Percentiles rank a stretch among this genome's conserved stretches.
These are phyloP conservation scores for Arthrobotrys musiformis DNA, from an alignment of 2,329 filamentous ascomycete species.

Conservation along the genomic window DNA sequence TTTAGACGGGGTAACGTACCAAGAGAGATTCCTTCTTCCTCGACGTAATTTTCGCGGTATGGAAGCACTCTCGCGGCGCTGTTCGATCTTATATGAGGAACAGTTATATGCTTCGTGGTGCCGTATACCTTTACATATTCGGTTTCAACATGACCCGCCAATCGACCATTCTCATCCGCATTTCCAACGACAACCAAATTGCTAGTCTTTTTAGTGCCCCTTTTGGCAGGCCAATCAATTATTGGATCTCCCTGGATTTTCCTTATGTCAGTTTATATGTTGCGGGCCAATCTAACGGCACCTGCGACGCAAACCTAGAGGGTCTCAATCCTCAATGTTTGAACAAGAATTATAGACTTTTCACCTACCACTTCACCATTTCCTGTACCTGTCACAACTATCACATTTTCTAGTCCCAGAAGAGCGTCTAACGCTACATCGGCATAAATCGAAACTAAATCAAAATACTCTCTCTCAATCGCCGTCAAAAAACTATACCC, in stretches of 20 bases:
- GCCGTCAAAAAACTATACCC: background rate
- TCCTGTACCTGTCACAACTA: constrained; percentile 6
- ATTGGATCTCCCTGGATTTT: background rate
- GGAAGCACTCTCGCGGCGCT: no score
- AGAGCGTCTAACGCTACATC: background rate
- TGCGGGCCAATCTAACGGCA: background rate
- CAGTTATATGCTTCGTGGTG: background rate
- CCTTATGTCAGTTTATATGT: background rate
- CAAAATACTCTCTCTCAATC: background rate
- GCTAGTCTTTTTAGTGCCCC: background rate
- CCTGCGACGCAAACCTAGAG: background rate
- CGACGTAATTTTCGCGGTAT: background rate
- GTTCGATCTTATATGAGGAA: background rate
- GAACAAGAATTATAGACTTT: background rate
- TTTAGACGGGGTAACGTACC: background rate
- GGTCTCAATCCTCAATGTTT: background rate
- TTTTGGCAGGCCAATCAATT: background rate
- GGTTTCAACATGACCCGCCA: background rate
- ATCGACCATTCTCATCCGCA: background rate
- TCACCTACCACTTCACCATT: background rate
- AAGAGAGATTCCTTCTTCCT: background rate
- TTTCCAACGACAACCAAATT: constrained; percentile 18
- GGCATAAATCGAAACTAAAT: background rate
- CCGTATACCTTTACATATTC: constrained; percentile 24
- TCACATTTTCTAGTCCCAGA: background rate